A percentile compares a stretch with the other conserved stretches of the same genome.
These are phyloP conservation scores for Calonectria pteridis DNA, from an alignment of 2,329 filamentous ascomycete species.

Conservation along the genomic window DNA sequence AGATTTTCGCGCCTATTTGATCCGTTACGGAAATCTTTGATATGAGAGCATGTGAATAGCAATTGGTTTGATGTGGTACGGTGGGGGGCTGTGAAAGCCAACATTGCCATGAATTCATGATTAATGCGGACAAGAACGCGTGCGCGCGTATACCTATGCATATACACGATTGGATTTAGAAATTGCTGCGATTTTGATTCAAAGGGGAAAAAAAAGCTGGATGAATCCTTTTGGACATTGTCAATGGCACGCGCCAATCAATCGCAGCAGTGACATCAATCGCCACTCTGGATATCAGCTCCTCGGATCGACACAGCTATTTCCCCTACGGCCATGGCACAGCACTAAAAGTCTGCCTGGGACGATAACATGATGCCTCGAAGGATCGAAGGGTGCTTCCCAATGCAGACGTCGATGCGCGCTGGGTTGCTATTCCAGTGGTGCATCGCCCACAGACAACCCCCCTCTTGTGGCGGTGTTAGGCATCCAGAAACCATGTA, in stretches of 20 bases:
- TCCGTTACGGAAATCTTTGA: background rate
- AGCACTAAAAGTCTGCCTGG: slow-evolving; percentile 2
- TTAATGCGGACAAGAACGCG: background rate
- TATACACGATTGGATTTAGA: background rate
- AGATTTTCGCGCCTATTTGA: background rate
- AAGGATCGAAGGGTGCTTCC: background rate
- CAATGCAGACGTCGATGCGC: background rate
- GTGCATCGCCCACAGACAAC: background rate
- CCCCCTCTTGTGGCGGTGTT: slow-evolving; percentile 1
- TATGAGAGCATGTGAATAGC: background rate
- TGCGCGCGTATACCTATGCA: background rate
- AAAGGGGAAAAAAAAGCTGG: background rate
- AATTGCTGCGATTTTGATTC: background rate
- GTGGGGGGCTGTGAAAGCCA: background rate
- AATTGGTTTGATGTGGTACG: background rate
- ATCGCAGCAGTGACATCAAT: background rate
- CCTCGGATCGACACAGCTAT: background rate
- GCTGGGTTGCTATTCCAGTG: background rate
- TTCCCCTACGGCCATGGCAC: background rate
- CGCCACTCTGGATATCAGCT: background rate
- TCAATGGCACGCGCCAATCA: background rate
- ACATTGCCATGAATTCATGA: slow-evolving; percentile 1
- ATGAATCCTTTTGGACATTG: background rate
- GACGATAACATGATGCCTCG: background rate
- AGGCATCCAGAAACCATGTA: background rate